phyloP scores from a whole-genome alignment of 148 eudicot genomes.

The Arbutus unedo region DNA sequence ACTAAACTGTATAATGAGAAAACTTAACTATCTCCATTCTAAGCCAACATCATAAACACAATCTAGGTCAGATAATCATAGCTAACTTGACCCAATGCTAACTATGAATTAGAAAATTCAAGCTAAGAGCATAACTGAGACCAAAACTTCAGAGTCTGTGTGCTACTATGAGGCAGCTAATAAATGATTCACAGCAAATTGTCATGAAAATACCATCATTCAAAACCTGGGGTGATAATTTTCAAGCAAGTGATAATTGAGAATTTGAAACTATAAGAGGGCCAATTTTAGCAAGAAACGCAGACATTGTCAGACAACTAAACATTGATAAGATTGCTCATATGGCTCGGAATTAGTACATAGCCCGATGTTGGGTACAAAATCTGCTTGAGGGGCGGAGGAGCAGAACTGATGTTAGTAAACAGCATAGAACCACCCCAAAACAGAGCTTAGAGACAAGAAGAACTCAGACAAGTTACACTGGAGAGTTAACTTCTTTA shows the following conservation, averaged over 20 bases:
- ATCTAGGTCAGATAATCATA: neutral
- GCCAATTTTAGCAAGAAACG: neutral
- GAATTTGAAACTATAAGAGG: neutral
- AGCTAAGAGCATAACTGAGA: too few relatives aligned
- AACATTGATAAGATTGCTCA: neutral
- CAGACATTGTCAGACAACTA: neutral
- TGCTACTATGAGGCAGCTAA: neutral
- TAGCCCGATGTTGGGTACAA: neutral
- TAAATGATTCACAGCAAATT: neutral
- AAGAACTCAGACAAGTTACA: conserved; percentile 40
- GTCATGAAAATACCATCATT: neutral
- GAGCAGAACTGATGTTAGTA: neutral
- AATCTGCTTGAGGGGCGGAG: neutral
- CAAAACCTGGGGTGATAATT: too few relatives aligned
- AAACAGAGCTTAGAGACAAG: neutral
- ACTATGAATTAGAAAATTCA: too few relatives aligned
- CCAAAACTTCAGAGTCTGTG: neutral
- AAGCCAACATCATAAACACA: neutral
- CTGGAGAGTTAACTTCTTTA: neutral
- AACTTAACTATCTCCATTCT: neutral
- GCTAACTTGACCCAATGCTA: neutral
- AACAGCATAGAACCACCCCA: neutral
- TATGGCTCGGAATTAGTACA: neutral
- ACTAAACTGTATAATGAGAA: neutral
- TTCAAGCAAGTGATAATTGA: neutral